phyloP scores from a whole-genome alignment of 768 basidiomycete species.

The Crassisporium funariophilum region DNA sequence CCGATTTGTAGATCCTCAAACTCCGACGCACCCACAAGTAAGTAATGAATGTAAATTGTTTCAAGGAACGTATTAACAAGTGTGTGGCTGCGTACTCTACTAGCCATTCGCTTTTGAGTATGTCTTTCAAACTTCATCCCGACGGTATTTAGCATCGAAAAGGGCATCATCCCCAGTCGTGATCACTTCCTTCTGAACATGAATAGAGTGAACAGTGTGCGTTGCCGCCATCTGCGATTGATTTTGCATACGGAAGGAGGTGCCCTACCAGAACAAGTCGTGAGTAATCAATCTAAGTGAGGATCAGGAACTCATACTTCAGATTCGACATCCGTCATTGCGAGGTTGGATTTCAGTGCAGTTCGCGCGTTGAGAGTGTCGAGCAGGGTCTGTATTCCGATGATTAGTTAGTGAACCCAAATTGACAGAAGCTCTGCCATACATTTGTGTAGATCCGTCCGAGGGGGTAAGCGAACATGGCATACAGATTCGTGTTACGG shows the following conservation, averaged over 20 bases:
- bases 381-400: conserved; percentile 38
- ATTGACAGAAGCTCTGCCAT: conserved; percentile 23
- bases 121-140: too few species aligned
- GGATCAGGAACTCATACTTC: conserved; percentile 24
- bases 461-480: conserved; percentile 37
- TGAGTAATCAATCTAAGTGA: too few species aligned
- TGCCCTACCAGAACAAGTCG: too few species aligned
- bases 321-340: conserved; percentile 30
- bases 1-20: background rate
- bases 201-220: conserved; percentile 25
- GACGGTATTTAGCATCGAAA: conserved; percentile 2
- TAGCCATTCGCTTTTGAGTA: too few species aligned
- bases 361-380: conserved; percentile 46
- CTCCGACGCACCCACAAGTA: conserved; percentile 26
- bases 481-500: conserved; percentile 36
- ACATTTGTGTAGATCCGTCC: conserved; percentile 52
- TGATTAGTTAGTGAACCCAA: conserved; percentile 5
- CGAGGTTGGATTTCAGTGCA: conserved; percentile 35
- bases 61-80: background rate
- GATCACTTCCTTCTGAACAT: conserved; percentile 32
- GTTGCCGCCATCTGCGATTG: conserved; percentile 20
- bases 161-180: conserved; percentile 16
- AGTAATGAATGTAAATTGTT: background rate
- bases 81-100: too few species aligned
- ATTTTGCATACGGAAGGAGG: conserved; percentile 32